Conservation (phyloP, 345 rosid genomes). For the Sapria himalayana region DNA sequence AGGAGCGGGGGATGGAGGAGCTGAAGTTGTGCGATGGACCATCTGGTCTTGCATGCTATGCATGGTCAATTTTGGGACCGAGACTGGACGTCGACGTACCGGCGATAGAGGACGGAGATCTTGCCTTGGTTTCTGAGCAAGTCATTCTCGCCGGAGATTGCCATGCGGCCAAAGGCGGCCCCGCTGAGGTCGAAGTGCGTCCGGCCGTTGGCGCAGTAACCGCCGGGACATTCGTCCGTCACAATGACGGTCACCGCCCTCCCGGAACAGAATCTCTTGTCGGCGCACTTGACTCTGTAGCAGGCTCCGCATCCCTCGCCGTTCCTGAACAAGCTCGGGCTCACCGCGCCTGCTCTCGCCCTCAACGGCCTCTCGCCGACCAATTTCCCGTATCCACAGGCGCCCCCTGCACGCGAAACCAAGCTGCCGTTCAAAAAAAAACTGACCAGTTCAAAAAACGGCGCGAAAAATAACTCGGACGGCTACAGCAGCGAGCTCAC, state of each 20-base stretch:
- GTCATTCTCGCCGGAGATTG: slow-evolving; percentile 35
- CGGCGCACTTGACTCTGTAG: slow-evolving; percentile 62
- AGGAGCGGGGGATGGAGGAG: slow-evolving; percentile 2
- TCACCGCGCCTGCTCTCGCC: slow-evolving; percentile 87
- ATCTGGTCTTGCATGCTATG: no score
- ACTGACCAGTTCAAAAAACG: neutral
- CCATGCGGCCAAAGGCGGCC: slow-evolving; percentile 88
- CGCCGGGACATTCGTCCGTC: slow-evolving; percentile 75
- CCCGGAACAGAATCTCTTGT: slow-evolving; percentile 53
- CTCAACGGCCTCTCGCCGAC: slow-evolving; percentile 72
- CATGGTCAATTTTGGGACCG: neutral
- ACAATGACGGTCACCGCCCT: slow-evolving; percentile 79
- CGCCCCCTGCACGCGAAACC: slow-evolving; percentile 42
- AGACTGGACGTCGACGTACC: slow-evolving; percentile 14
- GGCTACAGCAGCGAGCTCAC: slow-evolving; percentile 16
- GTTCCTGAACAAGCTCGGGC: slow-evolving; percentile 53
- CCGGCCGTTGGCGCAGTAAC: slow-evolving; percentile 35
- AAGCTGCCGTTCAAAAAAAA: neutral
- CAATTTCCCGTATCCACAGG: slow-evolving; percentile 80
- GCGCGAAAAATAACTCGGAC: neutral
- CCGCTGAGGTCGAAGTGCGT: slow-evolving; percentile 91
- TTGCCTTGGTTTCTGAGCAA: slow-evolving; percentile 65
- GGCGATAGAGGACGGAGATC: slow-evolving; percentile 33
- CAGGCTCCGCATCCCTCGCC: slow-evolving; percentile 96
- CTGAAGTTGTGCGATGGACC: no score